Base-by-base conservation (phyloP, 2,329 filamentous ascomycete genomes). In the Diaporthe sp. region DNA sequence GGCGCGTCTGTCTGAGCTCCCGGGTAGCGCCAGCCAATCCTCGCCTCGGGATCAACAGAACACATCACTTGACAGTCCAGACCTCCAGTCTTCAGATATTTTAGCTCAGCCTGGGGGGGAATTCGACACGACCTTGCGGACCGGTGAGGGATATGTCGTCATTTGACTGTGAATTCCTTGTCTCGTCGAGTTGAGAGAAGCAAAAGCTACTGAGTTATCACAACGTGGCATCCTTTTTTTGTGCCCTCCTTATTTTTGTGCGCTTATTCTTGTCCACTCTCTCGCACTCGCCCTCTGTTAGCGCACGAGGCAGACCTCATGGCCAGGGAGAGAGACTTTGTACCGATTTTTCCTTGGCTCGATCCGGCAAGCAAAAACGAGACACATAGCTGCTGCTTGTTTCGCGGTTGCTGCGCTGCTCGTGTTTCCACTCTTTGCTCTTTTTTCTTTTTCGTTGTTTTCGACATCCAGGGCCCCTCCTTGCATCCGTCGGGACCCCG, bases 351-450 rank as follows among this genome's bases (percentile, higher is more conserved):
- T 37, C 28, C 44, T 51, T n/a, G 28, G 28, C 63, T 51, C 20
- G 42, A 67, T 67, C 17, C 20, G 63, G 63, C 63, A 67, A 67
- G 63, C 63, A 67, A 67, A 67, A 51, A 67, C 61, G 63, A 67
- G 63, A 67, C 10, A 67, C 42, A 49, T 47, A 31, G 25, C 25
- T 47, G 61, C 12, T 61, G 58, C 22, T 61, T 67, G 42, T 67
- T 47, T 47, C 9, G 42, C 6, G n/a, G 22, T 31, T 31, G n/a
- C 25, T 28, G 25, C 10, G 61, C 47, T 70, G 47, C 39, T 28
- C 31, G n/a, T 71, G 25, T 58, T 31, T 28, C 22, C 15, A 44
- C n/a, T 55, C 12, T 42, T 42, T 28, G 22, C 7, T 42, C 28
- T 70, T 6, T 70, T 6, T 51, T 70, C 8, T 22, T 25, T 44